Evolutionary conservation across 257 asterid species (phyloP).

Genomic region (Capsicum baccatum): DNA sequence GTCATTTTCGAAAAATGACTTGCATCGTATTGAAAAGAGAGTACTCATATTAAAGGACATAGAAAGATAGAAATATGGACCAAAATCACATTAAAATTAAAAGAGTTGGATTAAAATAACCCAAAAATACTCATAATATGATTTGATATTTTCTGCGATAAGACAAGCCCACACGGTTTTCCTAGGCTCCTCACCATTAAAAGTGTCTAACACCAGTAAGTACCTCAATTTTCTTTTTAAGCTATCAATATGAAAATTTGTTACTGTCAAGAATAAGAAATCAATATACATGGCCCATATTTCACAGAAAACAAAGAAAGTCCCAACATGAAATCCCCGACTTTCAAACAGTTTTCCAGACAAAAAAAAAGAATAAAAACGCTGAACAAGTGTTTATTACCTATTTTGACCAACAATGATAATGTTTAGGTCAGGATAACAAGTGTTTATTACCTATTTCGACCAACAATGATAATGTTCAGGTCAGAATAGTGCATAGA

Average conservation of each 20-base stretch:
- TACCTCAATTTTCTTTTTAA: too few species aligned
- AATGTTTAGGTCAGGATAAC: constrained; percentile 67
- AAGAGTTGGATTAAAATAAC: too few species aligned
- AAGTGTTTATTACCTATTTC: too few species aligned
- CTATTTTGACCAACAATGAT: constrained; percentile 82
- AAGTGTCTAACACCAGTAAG: too few species aligned
- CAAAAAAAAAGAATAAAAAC: neutral
- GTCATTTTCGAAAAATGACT: too few species aligned
- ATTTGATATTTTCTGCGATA: too few species aligned
- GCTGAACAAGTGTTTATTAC: constrained; percentile 36
- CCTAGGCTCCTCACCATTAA: too few species aligned
- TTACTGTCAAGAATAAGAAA: neutral
- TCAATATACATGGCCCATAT: neutral
- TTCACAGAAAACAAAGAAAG: neutral
- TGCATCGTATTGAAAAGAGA: neutral
- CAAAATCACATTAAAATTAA: neutral
- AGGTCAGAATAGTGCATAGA: constrained; percentile 37
- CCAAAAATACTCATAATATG: too few species aligned
- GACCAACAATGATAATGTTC: too few species aligned
- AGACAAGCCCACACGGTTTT: too few species aligned
- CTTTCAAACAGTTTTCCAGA: neutral
- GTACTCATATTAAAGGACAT: neutral
- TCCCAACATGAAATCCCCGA: neutral
- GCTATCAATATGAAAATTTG: too few species aligned
- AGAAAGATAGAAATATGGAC: neutral